Evolutionary conservation across 768 basidiomycete species (phyloP).

Genomic region (Amanita muscaria): DNA sequence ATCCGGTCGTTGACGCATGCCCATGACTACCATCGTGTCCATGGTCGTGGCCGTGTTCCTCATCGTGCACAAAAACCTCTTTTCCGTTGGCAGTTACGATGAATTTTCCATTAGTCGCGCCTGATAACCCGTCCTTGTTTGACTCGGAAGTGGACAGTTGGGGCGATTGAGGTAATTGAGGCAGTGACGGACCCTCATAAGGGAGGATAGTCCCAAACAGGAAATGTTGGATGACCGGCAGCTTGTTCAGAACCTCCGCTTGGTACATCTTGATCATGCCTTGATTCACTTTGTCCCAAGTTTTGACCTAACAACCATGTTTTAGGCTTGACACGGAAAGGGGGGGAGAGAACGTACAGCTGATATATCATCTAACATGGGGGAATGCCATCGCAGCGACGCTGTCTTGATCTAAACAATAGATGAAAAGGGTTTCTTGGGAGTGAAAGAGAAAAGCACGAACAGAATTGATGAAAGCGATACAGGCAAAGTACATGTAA

Average conservation of each 20-base stretch:
- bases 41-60: slow-evolving; percentile 6
- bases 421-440: background rate
- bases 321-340: background rate
- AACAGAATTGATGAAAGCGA: slow-evolving; percentile 92
- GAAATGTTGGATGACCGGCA: slow-evolving; percentile 95
- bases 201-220: slow-evolving; percentile 78
- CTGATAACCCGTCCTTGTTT: background rate
- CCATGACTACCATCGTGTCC: slow-evolving; percentile 40
- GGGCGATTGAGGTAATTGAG: slow-evolving; percentile 11
- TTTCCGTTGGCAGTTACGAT: slow-evolving; percentile 36
- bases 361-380: slow-evolving; percentile 98
- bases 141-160: slow-evolving; percentile 4
- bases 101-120: slow-evolving; percentile 15
- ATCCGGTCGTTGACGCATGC: slow-evolving; percentile 38
- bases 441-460: slow-evolving; percentile 15
- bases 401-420: slow-evolving; percentile 79
- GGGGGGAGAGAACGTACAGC: slow-evolving; percentile 35
- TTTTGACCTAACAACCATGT: slow-evolving; percentile 48
- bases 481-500: slow-evolving; percentile 97
- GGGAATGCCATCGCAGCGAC: slow-evolving; percentile 94
- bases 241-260: slow-evolving; percentile 90
- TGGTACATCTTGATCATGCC: slow-evolving; percentile 99
- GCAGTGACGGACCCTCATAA: slow-evolving; percentile 52
- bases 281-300: slow-evolving; percentile 93
- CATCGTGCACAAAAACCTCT: slow-evolving; percentile 35